Evolutionary conservation across 768 basidiomycete genomes (phyloP).

Genomic region (Lactifluus volemus): DNA sequence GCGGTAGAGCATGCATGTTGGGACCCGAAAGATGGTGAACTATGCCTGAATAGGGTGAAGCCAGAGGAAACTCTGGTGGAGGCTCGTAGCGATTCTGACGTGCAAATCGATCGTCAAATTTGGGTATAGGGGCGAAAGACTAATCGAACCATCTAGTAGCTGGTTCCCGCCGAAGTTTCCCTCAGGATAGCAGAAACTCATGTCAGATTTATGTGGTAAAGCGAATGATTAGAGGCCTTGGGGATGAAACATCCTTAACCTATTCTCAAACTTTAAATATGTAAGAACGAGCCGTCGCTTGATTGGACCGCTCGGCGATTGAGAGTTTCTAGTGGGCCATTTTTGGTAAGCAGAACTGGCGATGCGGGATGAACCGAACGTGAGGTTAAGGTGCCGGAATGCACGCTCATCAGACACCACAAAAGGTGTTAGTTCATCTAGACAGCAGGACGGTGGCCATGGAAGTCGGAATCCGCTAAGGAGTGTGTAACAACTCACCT

Average conservation of each 20-base stretch:
- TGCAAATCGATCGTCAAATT: conserved; percentile 94
- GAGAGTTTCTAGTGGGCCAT: conserved; percentile 67
- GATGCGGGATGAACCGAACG: conserved; percentile 39
- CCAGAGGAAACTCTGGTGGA: conserved; percentile 96
- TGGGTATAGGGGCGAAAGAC: conserved; percentile 96
- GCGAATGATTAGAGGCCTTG: conserved; percentile 90
- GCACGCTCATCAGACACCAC: conserved; percentile 79
- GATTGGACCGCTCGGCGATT: conserved; percentile 44
- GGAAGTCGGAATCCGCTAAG: conserved; percentile 81
- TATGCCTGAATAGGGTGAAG: conserved; percentile 87
- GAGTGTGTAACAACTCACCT: conserved; percentile 87
- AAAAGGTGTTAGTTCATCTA: conserved; percentile 81
- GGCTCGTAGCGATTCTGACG: conserved; percentile 93
- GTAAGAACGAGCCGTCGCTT: conserved; percentile 48
- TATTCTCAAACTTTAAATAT: conserved; percentile 66
- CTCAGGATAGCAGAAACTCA: conserved; percentile 62
- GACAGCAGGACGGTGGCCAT: conserved; percentile 85
- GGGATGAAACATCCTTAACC: conserved; percentile 84
- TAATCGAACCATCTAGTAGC: conserved; percentile 93
- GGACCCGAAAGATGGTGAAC: conserved; percentile 89
- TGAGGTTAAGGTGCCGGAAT: conserved; percentile 75
- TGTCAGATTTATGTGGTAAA: conserved; percentile 53
- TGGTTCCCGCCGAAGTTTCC: conserved; percentile 90
- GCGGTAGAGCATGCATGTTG: conserved; percentile 59
- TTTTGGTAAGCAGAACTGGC: conserved; percentile 69